Evolutionary conservation across 305 asterid species (phyloP), one percentile per base, ranked within the genome.

Genomic region (Fraxinus albicans): DNA sequence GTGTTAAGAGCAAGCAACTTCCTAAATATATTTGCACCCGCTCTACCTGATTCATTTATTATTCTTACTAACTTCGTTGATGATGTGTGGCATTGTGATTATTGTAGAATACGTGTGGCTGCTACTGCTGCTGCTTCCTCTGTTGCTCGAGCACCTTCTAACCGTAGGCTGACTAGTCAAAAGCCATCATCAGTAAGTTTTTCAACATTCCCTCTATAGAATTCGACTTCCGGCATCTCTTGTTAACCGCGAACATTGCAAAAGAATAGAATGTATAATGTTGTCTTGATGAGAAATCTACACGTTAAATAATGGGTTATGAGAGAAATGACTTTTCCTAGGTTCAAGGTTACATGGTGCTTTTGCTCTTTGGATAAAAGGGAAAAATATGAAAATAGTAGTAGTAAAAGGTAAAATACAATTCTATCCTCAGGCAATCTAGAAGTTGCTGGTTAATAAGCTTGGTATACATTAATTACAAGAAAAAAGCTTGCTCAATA

Each of bases 61-160:
- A 7, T 79, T 50, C 10, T 80, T 38, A 69, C n/a, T 9, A 34
- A 33, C 79, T 63, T 63, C 67, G 12, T 72, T 33, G 60, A 75
- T 50, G 60, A 25, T 79, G 23, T 38, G 17, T 84, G 80, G 83
- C 50, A 79, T 40, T 42, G 79, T 77, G 75, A 69, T 40, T 84
- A 55, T 80, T 80, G 89, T 93, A 96, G 99, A 88, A 93, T 96
- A 91, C 93, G 98, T 0, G 99, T 96, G 19, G 98, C 91, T 33
- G 99, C 99, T 7, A 98, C 97, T 2, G 99, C 98, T 2, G 99
- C 94, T 15, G 99, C 98, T 83, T 92, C 99, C 80, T 93, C 94
- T 3, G 93, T 95, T 78, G 98, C 97, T 82, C 95, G 99, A 78
- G 98, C 98, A 78, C 99, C 99, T 84, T 88, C 93, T 63, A 89